phyloP scores from a whole-genome alignment of 2,329 filamentous ascomycete genomes.

The Cytospora paraplurivora region DNA sequence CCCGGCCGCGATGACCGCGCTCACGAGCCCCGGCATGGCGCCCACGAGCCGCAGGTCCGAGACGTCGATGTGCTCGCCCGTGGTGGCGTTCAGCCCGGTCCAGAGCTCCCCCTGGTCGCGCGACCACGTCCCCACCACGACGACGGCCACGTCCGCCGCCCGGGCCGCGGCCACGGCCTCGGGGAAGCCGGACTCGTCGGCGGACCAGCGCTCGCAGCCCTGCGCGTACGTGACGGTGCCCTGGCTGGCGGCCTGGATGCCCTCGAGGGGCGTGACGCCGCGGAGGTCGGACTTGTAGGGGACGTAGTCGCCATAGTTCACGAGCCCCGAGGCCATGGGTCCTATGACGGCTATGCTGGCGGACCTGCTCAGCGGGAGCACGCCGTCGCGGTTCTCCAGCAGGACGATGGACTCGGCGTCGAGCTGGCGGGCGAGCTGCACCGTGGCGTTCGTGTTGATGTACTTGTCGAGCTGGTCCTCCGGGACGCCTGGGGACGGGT shows the following conservation, averaged over 20 bases:
- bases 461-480: constrained; percentile 56
- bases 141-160: constrained; percentile 70
- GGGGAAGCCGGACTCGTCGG: constrained; percentile 65
- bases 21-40: constrained; percentile 67
- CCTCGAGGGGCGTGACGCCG: constrained; percentile 70
- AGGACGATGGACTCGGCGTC: constrained; percentile 66
- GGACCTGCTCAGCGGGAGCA: constrained; percentile 59
- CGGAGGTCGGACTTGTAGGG: constrained; percentile 64
- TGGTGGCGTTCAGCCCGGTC: constrained; percentile 71
- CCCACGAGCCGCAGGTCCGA: constrained; percentile 67
- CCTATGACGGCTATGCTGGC: constrained; percentile 74
- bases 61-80: constrained; percentile 72
- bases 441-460: constrained; percentile 62
- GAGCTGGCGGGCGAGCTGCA: constrained; percentile 62
- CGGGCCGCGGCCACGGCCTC: constrained; percentile 67
- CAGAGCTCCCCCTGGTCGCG: constrained; percentile 73
- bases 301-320: constrained; percentile 77
- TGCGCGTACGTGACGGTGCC: constrained; percentile 66
- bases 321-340: constrained; percentile 71
- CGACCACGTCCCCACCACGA: constrained; percentile 75
- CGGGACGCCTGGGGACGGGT: constrained; percentile 63
- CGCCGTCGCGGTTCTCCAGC: constrained; percentile 58
- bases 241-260: constrained; percentile 62
- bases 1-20: constrained; percentile 67
- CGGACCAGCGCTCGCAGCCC: constrained; percentile 74